Evolutionary conservation across 371 early-diverging fungal genomes (phyloP), one percentile per base, ranked within the genome.

Genomic region (Basidiobolus meristosporus): DNA sequence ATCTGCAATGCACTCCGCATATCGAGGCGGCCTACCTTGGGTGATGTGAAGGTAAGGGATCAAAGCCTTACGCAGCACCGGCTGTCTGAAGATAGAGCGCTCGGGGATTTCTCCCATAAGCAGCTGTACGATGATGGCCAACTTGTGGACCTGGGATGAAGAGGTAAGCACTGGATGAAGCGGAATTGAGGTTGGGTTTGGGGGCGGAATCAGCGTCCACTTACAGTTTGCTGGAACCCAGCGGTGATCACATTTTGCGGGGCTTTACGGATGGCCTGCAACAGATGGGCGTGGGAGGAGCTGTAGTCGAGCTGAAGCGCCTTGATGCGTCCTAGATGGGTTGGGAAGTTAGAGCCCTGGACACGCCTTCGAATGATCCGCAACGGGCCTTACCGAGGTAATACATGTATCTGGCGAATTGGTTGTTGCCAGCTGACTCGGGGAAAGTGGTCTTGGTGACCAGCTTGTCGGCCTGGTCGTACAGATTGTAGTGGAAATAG

Each of bases 41-140:
- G 90, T 82, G 47, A 97, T 77, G 46, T 79, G 78, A 20, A 91
- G 70, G 57, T 97, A 97, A 18, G 96, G 95, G 34, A 63, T 54
- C 40, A 97, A 59, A 2, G 90, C 66, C 59, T 77, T 81, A 38
- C 73, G 70, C 48, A 97, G 59, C 28, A 73, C 67, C 2, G 87
- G 78, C 46, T 83, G 75, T 43, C 90, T 68, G 70, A 97, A 93
- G 22, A 87, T 52, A 15, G 86, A 73, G 42, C 93, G 70, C 50
- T 91, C 95, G 15, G 96, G 95, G 41, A 97, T 88, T 48, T 97
- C 93, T 19, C 98, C 98, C 80, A 91, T 87, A 50, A 97, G 57
- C 40, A 97, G 59, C 55, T 91, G 92, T 7, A 97, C 93, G 48
- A 93, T 86, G 42, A 95, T 85, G 35, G 80, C 72, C 31, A 92